Conservation (phyloP, 2,329 filamentous ascomycete species). For the Emergomyces orientalis region DNA sequence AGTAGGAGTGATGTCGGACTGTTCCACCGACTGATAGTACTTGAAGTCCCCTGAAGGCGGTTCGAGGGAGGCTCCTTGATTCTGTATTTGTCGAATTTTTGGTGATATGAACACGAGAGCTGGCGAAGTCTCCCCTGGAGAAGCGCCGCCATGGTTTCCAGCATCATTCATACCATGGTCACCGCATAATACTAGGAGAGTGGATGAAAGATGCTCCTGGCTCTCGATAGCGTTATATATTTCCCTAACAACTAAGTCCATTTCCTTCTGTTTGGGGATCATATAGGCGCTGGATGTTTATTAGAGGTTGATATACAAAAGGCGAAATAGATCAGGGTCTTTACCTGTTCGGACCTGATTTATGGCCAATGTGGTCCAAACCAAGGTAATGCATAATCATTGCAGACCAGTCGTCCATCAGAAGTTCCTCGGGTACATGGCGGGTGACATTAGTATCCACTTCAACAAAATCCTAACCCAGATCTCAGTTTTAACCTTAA, state of each 20-base stretch:
- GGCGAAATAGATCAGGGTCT: neutral
- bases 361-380: slow-evolving; percentile 95
- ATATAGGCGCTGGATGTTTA: slow-evolving; percentile 61
- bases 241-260: slow-evolving; percentile 70
- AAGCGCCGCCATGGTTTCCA: slow-evolving; percentile 91
- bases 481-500: slow-evolving; percentile 13
- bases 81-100: slow-evolving; percentile 55
- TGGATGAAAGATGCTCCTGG: slow-evolving; percentile 61
- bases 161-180: slow-evolving; percentile 99
- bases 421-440: slow-evolving; percentile 69
- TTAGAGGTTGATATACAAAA: slow-evolving; percentile 15
- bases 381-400: slow-evolving; percentile 95
- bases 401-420: slow-evolving; percentile 73
- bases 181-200: slow-evolving; percentile 76
- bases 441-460: slow-evolving; percentile 96
- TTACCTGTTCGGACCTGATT: slow-evolving; percentile 76
- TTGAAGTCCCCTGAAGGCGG: slow-evolving; percentile 60
- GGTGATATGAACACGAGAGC: slow-evolving; percentile 87
- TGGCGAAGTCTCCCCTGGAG: slow-evolving; percentile 85
- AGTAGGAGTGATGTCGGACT: slow-evolving; percentile 88
- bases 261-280: slow-evolving; percentile 85
- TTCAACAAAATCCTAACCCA: slow-evolving; percentile 77
- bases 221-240: slow-evolving; percentile 69
- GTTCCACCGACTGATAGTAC: slow-evolving; percentile 78
- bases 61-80: slow-evolving; percentile 44